Evolutionary conservation across 768 basidiomycete genomes (phyloP).

Genomic region (Russula ochroleuca): DNA sequence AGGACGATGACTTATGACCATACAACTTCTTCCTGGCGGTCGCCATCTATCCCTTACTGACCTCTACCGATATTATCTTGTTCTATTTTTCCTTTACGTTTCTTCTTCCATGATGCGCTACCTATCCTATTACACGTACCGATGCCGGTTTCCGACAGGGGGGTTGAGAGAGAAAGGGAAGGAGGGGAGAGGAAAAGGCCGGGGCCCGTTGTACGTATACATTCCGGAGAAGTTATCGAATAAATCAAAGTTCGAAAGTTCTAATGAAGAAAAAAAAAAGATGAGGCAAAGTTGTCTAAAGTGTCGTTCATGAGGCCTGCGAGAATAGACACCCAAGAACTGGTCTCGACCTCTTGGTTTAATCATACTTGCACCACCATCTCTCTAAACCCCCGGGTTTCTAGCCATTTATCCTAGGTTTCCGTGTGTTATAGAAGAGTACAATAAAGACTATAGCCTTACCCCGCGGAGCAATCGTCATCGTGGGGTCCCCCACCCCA

Average conservation of each 20-base stretch:
- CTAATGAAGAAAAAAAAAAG: neutral
- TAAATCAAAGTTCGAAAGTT: conserved; percentile 14
- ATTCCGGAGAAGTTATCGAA: conserved; percentile 4
- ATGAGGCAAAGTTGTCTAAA: neutral
- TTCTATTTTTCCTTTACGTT: conserved; percentile 4
- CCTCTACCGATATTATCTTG: conserved; percentile 14
- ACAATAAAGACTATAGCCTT: too few relatives aligned
- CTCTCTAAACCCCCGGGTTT: neutral
- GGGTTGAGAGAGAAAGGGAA: neutral
- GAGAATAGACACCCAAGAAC: neutral
- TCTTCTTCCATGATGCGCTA: conserved; percentile 15
- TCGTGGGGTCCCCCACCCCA: too few relatives aligned
- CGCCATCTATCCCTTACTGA: conserved; percentile 1
- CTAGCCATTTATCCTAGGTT: neutral
- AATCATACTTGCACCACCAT: too few relatives aligned
- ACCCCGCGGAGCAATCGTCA: too few relatives aligned
- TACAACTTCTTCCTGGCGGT: neutral
- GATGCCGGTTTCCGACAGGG: conserved; percentile 11
- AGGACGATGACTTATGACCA: conserved; percentile 16
- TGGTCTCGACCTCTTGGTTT: neutral
- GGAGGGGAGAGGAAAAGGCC: conserved; percentile 12
- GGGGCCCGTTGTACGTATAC: conserved; percentile 13
- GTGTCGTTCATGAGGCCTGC: neutral
- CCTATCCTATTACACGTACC: conserved; percentile 13
- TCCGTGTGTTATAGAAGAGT: too few relatives aligned